Percentiles rank a stretch among this genome's conserved stretches.
Evolutionary conservation across 129 eudicot species (phyloP).

Genomic region (Flaveria sonorensis): DNA sequence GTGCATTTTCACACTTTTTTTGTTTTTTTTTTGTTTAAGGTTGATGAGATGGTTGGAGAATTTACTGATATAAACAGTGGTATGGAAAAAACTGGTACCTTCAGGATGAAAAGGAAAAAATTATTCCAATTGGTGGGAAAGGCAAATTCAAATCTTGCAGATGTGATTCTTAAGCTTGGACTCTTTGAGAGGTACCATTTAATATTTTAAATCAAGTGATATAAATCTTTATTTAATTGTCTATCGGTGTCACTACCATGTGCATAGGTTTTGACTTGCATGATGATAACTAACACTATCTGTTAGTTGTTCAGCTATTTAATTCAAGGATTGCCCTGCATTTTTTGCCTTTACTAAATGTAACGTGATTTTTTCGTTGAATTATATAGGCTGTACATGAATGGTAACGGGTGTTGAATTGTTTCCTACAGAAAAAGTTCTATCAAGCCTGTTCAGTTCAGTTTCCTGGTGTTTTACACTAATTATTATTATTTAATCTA

Average conservation of each 20-base stretch:
- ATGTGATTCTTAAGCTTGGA: slow-evolving; percentile 94
- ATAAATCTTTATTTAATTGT: background rate
- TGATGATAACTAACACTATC: slow-evolving; percentile 1
- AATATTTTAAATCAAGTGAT: slow-evolving; percentile 15
- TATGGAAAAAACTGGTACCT: slow-evolving; percentile 94
- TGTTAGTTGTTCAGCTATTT: slow-evolving; percentile 6
- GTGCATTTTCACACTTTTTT: background rate
- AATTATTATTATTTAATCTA: background rate
- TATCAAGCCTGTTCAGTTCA: background rate
- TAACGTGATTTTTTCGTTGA: background rate
- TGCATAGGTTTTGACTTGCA: slow-evolving; percentile 12
- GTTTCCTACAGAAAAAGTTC: background rate
- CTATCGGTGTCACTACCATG: slow-evolving; percentile 3
- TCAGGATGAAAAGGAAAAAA: slow-evolving; percentile 83
- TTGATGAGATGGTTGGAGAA: slow-evolving; percentile 94
- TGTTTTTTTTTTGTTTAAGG: slow-evolving; percentile 47
- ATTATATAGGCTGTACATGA: background rate
- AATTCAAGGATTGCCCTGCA: background rate
- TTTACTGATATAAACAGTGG: slow-evolving; percentile 91
- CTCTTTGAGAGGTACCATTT: slow-evolving; percentile 81
- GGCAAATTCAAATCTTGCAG: slow-evolving; percentile 94
- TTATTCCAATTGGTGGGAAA: slow-evolving; percentile 92
- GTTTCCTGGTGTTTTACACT: background rate
- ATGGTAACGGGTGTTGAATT: background rate
- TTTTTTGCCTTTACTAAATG: background rate